Evolutionary conservation across 768 basidiomycete genomes (phyloP), one percentile per base, ranked within the genome.

Genomic region (Stropharia rugosoannulata): DNA sequence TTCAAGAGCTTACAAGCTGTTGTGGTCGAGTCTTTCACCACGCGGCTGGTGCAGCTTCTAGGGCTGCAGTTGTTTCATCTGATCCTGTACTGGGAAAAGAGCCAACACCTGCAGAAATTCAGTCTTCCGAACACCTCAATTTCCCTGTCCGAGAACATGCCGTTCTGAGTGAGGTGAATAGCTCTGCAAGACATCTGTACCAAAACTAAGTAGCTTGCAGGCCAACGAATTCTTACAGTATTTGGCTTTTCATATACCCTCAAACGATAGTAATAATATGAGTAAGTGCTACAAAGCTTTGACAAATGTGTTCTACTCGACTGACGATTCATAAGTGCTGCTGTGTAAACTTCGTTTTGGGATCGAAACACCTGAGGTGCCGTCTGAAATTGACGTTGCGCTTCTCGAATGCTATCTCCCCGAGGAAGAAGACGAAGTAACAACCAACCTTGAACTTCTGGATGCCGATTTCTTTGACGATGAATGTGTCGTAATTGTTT

Each of bases 391-490:
- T 64, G 71, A 74, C 46, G 68, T 85, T 59, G 79, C 73, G 60
- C 66, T 86, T 69, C 73, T 87, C 43, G 80, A 85, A 67, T 83
- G 83, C 71, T 70, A 70, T 66, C 68, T 81, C 63, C 73, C 65
- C 55, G 70, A 66, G 67, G 77, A 74, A 71, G 67, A 64, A 60
- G 67, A 74, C 68, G 74, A 70, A 57, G 72, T 60, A 43, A 61
- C 62, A 60, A 64, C 56, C 52, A 73, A 75, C 61, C 68, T 85
- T 63, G 77, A 85, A 56, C 62, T 90, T 43, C 66, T 90, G 66
- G 86, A 86, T 63, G 79, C 74, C 41, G 86, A 90, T 53, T 92
- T 92, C 72, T 90, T 93, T 69, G 90, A 93, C 74, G 86, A 90
- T 62, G 81, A 85, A 67, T 74, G 69, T 64, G 66, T 90, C 57